These are phyloP conservation scores for Stephania japonica DNA, from an alignment of 164 flowering plant genomes.

Conservation along the genomic window DNA sequence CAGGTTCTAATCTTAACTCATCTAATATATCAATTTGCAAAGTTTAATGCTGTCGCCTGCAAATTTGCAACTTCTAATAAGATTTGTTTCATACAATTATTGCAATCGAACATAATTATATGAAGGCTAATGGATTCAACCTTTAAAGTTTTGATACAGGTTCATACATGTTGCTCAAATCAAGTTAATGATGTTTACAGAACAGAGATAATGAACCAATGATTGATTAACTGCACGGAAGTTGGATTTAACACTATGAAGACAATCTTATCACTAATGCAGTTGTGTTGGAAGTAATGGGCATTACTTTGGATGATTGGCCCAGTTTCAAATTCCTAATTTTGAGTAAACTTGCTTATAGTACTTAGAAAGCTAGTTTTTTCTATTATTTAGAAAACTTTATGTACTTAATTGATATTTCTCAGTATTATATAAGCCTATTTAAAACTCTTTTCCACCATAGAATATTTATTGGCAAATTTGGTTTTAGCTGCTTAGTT, in stretches of 20 bases:
- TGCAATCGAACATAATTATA: conserved; percentile 16
- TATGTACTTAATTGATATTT: background rate
- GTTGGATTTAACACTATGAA: conserved; percentile 15
- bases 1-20: conserved; percentile 89
- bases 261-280: conserved; percentile 11
- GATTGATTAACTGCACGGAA: conserved; percentile 29
- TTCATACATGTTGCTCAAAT: conserved; percentile 37
- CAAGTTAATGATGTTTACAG: conserved; percentile 35
- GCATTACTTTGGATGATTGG: background rate
- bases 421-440: background rate
- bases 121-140: conserved; percentile 51
- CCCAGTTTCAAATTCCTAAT: background rate
- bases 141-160: conserved; percentile 66
- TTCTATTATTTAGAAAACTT: too few relatives aligned
- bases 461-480: too few relatives aligned
- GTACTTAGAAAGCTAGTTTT: background rate
- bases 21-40: conserved; percentile 39
- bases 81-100: conserved; percentile 12
- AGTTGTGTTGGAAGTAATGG: conserved; percentile 5
- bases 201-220: conserved; percentile 36
- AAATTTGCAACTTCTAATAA: conserved; percentile 25
- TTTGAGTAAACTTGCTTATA: background rate
- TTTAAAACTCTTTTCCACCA: background rate
- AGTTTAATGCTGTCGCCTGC: conserved; percentile 26
- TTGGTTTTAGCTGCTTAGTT: too few relatives aligned